A percentile compares a stretch with the other conserved stretches of the same genome.
Conservation (phyloP, 371 early-diverging fungal species). For the Mucor racemosus region DNA sequence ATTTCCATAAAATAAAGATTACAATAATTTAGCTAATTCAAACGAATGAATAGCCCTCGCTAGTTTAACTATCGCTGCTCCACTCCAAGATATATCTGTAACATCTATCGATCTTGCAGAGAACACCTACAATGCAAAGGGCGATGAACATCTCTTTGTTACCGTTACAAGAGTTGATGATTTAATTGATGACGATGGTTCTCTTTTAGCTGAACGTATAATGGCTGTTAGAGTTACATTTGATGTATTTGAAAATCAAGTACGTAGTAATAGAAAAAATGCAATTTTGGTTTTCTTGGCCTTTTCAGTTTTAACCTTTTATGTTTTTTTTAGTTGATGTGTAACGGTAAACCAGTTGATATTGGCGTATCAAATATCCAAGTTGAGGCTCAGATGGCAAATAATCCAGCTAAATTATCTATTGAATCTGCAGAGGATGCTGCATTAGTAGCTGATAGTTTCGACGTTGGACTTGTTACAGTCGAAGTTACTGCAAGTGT, state of each 20-base stretch:
- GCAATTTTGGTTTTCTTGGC: not conserved
- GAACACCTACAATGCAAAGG: constrained; percentile 31
- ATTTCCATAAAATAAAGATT: too few relatives aligned
- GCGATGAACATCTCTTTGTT: constrained; percentile 56
- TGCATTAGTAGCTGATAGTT: constrained; percentile 53
- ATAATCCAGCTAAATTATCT: constrained; percentile 46
- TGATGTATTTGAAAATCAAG: constrained; percentile 67
- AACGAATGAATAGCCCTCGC: constrained; percentile 19
- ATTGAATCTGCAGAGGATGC: constrained; percentile 60
- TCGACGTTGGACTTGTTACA: constrained; percentile 73
- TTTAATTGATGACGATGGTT: constrained; percentile 68
- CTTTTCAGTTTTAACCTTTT: not conserved
- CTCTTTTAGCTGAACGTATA: constrained; percentile 67
- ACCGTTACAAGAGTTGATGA: constrained; percentile 76
- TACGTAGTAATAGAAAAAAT: constrained; percentile 18
- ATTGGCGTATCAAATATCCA: constrained; percentile 64
- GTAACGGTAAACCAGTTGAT: constrained; percentile 65
- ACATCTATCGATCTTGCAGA: constrained; percentile 52
- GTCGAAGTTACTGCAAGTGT: constrained; percentile 67
- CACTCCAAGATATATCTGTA: constrained; percentile 51
- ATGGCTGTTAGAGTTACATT: constrained; percentile 72
- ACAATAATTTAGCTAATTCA: too few relatives aligned
- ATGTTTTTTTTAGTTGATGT: constrained; percentile 36
- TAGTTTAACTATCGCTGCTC: constrained; percentile 38
- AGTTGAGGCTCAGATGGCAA: constrained; percentile 63